Base-by-base conservation (phyloP, 2,329 filamentous ascomycete genomes). In the Colletotrichum filicis region DNA sequence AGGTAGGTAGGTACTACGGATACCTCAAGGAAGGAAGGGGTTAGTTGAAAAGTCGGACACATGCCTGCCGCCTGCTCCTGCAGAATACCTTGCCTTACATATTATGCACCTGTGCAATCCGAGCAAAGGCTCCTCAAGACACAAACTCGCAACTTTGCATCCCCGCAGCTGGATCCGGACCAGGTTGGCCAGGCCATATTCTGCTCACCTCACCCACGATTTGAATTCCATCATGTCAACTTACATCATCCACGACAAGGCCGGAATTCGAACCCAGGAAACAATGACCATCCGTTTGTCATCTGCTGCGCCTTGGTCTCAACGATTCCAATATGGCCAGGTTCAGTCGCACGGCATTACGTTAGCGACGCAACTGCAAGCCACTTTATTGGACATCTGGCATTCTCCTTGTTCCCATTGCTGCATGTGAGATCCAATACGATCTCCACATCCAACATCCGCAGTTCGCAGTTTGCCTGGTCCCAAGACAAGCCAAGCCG, bases 401-500 rank as follows among this genome's bases (percentile, higher is more conserved):
- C 58, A 63, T 63, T 53, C 32, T 28, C 37, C 30, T 19, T 22
- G 26, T 49, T 49, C 56, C 63, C 46, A 42, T 4, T 52, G 70
- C 70, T 65, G 70, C 70, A 73, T 64, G 66, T 73, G 66, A 73
- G 70, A 73, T 73, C 70, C 60, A 70, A 64, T 63, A 70, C 66
- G 66, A 73, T 65, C 70, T 60, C 37, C 30, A 46, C 53, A 24
- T 42, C 30, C 63, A 49, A 32, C 68, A 19, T 22, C 8, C 60
- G 42, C 49, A 22, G 42, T 37, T 22, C 22, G 24, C 66, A 65
- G 28, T 28, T 22, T 37, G 8, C 42, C 42, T 49, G 42, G 19
- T n/a, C 42, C 42, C 42, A 49, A 49, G 19, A 49, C 26, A 32
- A 32, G 35, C 64, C 65, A 71, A 32, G 58, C 49, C 65, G 52